A percentile compares a stretch with the other conserved stretches of the same genome.
Conservation (phyloP, 495 filamentous ascomycete species). For the Penicillium steckii region DNA sequence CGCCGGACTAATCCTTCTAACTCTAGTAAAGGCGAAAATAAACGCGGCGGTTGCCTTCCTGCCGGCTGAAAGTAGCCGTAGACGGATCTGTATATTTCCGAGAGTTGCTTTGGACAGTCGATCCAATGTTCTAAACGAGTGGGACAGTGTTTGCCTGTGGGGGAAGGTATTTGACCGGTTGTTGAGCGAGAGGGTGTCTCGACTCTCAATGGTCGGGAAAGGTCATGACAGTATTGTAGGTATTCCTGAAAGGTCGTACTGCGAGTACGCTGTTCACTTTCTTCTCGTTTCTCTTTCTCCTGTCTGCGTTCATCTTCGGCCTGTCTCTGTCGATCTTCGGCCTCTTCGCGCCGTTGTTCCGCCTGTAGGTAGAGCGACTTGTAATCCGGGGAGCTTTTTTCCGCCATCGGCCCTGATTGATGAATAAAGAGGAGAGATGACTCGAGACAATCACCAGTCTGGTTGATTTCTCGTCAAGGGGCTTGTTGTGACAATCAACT, state of each 20-base stretch:
- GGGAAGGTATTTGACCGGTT: conserved; percentile 26
- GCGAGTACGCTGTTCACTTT: not conserved
- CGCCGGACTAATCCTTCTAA: conserved; percentile 14
- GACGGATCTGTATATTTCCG: conserved; percentile 28
- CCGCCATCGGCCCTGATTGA: not conserved
- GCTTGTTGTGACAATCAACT: not conserved
- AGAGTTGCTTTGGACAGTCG: conserved; percentile 26
- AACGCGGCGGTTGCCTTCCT: not conserved
- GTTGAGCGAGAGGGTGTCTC: conserved; percentile 31
- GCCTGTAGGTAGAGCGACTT: not conserved
- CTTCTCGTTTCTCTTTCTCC: too few relatives aligned
- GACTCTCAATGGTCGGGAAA: conserved; percentile 10
- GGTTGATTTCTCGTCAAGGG: not conserved
- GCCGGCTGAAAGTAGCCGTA: conserved; percentile 19
- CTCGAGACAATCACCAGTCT: not conserved
- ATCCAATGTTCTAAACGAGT: conserved; percentile 27
- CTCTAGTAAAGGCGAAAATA: conserved; percentile 12
- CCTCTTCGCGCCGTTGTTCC: not conserved
- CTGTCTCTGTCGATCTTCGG: not conserved
- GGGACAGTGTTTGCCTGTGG: conserved; percentile 31
- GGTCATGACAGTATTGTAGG: not conserved
- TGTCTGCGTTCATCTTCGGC: not conserved
- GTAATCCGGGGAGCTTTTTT: not conserved
- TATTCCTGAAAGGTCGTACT: not conserved
- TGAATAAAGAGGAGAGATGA: not conserved